A percentile compares a stretch with the other conserved stretches of the same genome.
Evolutionary conservation across 2,329 filamentous ascomycete genomes (phyloP).

Genomic region (Sclerotinia glacialis): DNA sequence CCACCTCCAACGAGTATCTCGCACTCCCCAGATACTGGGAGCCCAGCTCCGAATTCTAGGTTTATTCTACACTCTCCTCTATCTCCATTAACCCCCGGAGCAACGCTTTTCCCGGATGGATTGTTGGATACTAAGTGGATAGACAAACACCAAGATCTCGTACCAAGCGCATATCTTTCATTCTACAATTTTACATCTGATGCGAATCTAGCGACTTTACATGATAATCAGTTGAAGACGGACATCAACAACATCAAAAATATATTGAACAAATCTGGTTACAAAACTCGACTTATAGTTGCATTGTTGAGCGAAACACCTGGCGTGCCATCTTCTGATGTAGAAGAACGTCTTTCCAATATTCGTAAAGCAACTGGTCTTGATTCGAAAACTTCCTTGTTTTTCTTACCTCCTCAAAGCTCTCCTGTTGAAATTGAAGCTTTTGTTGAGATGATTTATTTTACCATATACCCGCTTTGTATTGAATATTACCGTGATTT

Average conservation of each 20-base stretch:
- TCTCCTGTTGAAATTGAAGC: conserved; percentile 68
- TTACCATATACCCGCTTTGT: conserved; percentile 68
- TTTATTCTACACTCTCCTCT: conserved; percentile 81
- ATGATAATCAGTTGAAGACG: conserved; percentile 82
- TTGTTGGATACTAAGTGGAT: conserved; percentile 80
- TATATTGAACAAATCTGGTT: conserved; percentile 65
- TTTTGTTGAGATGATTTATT: conserved; percentile 71
- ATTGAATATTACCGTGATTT: conserved; percentile 92
- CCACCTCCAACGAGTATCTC: conserved; percentile 43
- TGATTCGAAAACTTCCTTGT: conserved; percentile 76
- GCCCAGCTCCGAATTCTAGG: conserved; percentile 44
- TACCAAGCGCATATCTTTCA: conserved; percentile 76
- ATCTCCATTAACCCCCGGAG: conserved; percentile 82
- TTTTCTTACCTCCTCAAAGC: conserved; percentile 74
- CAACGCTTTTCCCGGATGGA: conserved; percentile 84
- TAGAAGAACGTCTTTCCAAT: conserved; percentile 73
- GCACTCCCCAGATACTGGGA: conserved; percentile 43
- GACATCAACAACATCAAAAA: conserved; percentile 78
- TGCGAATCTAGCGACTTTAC: conserved; percentile 68
- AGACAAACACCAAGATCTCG: conserved; percentile 79
- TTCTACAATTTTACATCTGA: conserved; percentile 78
- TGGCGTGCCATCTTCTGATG: conserved; percentile 52
- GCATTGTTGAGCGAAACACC: conserved; percentile 73
- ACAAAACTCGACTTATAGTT: conserved; percentile 74
- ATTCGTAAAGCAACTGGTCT: conserved; percentile 77